A percentile compares a stretch with the other conserved stretches of the same genome.
phyloP scores from a whole-genome alignment of 495 filamentous ascomycete genomes.

The Xanthoparmelia taractica region DNA sequence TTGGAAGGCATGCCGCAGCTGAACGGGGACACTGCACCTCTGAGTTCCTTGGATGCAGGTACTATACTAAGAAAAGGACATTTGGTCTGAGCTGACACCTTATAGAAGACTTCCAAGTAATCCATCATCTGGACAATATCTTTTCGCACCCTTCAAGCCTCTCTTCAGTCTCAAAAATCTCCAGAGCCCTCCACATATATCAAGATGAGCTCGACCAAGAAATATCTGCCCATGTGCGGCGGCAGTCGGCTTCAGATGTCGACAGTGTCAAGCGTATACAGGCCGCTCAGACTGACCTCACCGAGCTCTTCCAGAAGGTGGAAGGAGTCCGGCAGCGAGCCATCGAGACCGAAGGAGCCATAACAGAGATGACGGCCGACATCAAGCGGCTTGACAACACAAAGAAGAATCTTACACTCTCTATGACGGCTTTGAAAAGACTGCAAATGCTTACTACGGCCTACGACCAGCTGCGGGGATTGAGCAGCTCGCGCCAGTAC shows the following conservation, averaged over 20 bases:
- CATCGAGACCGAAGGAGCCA: conserved; percentile 84
- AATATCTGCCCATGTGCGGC: conserved; percentile 66
- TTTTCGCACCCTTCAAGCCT: conserved; percentile 90
- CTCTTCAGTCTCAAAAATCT: conserved; percentile 64
- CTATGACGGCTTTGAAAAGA: conserved; percentile 95
- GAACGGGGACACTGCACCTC: conserved; percentile 21
- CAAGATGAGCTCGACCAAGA: conserved; percentile 79
- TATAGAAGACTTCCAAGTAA: conserved; percentile 85
- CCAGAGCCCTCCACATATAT: conserved; percentile 61
- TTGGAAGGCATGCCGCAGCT: conserved; percentile 22
- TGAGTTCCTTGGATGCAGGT: conserved; percentile 24
- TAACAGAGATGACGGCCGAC: conserved; percentile 98
- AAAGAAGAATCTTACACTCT: conserved; percentile 90
- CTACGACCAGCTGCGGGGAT: conserved; percentile 85
- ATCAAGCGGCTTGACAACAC: conserved; percentile 97
- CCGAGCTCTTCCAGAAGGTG: conserved; percentile 87
- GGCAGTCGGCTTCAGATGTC: conserved; percentile 78
- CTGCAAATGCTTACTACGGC: conserved; percentile 98
- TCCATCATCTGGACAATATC: conserved; percentile 85
- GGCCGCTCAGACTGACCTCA: conserved; percentile 79
- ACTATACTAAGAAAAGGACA: background rate
- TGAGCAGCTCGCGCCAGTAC: conserved; percentile 84
- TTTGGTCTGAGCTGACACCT: conserved; percentile 21
- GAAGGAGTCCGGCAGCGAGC: conserved; percentile 87
- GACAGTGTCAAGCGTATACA: conserved; percentile 86